Base-by-base conservation (phyloP, 2,329 filamentous ascomycete genomes). In the Penicillium sp. region DNA sequence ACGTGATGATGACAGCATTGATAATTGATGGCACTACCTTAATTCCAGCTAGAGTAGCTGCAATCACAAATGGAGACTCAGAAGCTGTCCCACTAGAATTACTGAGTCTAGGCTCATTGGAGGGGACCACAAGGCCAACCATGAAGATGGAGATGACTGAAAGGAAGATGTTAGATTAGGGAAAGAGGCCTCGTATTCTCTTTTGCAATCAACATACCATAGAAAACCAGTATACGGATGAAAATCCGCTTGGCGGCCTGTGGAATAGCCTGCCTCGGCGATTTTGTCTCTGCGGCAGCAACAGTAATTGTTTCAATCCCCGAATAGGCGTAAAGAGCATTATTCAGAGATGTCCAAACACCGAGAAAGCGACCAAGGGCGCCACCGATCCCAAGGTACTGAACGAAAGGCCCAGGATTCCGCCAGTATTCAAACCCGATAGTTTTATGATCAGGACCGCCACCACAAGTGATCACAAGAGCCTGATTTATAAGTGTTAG, bases 391-490 rank as follows among this genome's bases (percentile, higher is more conserved):
- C n/a, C 53, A 34, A 59, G 50, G 19, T 56, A 59, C 21, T 52
- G 41, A 33, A 51, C 51, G 15, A 59, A 56, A 23, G 57, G 47
- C 1, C 57, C 57, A 9, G 57, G 57, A 23, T 34, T 38, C 2
- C 51, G 50, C 57, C 57, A 59, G 44, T 59, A 56, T 33, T 56
- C 53, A 47, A 59, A 59, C 4, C 57, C 57, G 21, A 59, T 48
- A 13, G 41, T 39, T 29, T 59, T 43, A 27, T 59, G 57, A 16
- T 47, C 48, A n/a, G 57, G 57, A 10, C 47, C 45, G 13, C 57
- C 57, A 31, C 57, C 57, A 29, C 50, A 49, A 21, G 50, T 49
- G 19, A 59, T 59, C 13, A 56, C 57, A 44, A 59, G 27, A 31
- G 43, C 43, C 43, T 45, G 11, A 5, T 45, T 31, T 13, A 15